Percentiles rank a stretch among this genome's conserved stretches.
phyloP scores from a whole-genome alignment of 345 rosid genomes.

The Linum trigynum region DNA sequence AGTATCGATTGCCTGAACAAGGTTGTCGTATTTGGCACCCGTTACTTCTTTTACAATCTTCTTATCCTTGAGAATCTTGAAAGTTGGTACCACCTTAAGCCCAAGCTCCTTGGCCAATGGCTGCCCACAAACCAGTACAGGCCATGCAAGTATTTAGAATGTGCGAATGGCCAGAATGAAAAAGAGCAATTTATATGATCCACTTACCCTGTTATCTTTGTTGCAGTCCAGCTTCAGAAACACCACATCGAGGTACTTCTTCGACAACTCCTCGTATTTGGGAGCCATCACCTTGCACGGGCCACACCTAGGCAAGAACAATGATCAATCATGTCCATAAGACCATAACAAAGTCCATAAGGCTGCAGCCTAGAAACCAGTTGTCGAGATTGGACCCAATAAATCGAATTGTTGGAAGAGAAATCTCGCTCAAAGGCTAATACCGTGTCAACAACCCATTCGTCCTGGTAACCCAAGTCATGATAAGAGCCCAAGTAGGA shows the following conservation, averaged over 20 bases:
- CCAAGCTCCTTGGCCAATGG: slow-evolving; percentile 91
- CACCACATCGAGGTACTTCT: slow-evolving; percentile 68
- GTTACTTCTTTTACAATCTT: slow-evolving; percentile 69
- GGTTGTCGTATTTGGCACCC: slow-evolving; percentile 75
- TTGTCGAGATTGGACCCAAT: no score
- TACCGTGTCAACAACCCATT: no score
- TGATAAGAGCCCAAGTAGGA: no score
- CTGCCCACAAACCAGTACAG: slow-evolving; percentile 34
- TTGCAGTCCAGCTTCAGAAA: slow-evolving; percentile 94
- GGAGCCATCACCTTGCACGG: slow-evolving; percentile 95
- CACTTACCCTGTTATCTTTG: slow-evolving; percentile 66
- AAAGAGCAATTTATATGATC: no score
- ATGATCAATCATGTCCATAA: no score
- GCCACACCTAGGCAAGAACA: slow-evolving; percentile 55
- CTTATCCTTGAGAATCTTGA: slow-evolving; percentile 67
- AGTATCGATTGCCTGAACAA: slow-evolving; percentile 55
- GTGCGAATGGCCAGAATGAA: no score
- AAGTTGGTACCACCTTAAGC: slow-evolving; percentile 75
- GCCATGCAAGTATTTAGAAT: no score
- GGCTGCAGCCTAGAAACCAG: no score
- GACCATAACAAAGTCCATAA: no score
- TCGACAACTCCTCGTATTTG: slow-evolving; percentile 55
- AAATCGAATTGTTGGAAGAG: no score
- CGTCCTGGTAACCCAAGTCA: no score
- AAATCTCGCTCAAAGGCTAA: no score